Evolutionary conservation across 495 filamentous ascomycete genomes (phyloP).

Genomic region (Hypoxylon subgilvum): DNA sequence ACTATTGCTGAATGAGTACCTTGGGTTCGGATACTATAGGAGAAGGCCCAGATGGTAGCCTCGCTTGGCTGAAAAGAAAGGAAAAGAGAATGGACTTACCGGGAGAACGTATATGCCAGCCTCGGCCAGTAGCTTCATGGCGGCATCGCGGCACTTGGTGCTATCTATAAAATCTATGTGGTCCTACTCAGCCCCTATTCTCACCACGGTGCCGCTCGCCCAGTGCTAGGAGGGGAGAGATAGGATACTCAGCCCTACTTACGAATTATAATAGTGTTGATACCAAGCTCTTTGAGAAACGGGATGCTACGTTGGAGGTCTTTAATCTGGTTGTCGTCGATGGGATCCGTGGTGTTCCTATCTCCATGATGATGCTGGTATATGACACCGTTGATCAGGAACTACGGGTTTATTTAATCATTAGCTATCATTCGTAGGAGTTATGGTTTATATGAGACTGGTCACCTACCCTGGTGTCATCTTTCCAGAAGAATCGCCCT

Average conservation of each 20-base stretch:
- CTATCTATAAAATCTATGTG: slow-evolving; percentile 66
- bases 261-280: slow-evolving; percentile 70
- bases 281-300: slow-evolving; percentile 61
- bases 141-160: slow-evolving; percentile 63
- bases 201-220: background rate
- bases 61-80: background rate
- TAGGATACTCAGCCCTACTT: background rate
- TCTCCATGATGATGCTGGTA: slow-evolving; percentile 57
- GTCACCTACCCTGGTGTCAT: slow-evolving; percentile 19
- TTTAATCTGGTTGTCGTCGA: slow-evolving; percentile 57
- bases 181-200: background rate
- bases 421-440: background rate
- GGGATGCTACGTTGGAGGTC: slow-evolving; percentile 68
- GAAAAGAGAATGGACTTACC: slow-evolving; percentile 55
- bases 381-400: slow-evolving; percentile 71
- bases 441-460: background rate
- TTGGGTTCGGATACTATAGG: no score
- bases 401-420: slow-evolving; percentile 41
- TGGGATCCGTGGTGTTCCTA: slow-evolving; percentile 47
- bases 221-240: background rate
- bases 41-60: no score
- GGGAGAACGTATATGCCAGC: slow-evolving; percentile 77
- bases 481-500: slow-evolving; percentile 28
- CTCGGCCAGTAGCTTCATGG: slow-evolving; percentile 70
- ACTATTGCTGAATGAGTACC: slow-evolving; percentile 13